phyloP scores from a whole-genome alignment of 805 yeast genomes.

The Tetrapisispora arboricola region DNA sequence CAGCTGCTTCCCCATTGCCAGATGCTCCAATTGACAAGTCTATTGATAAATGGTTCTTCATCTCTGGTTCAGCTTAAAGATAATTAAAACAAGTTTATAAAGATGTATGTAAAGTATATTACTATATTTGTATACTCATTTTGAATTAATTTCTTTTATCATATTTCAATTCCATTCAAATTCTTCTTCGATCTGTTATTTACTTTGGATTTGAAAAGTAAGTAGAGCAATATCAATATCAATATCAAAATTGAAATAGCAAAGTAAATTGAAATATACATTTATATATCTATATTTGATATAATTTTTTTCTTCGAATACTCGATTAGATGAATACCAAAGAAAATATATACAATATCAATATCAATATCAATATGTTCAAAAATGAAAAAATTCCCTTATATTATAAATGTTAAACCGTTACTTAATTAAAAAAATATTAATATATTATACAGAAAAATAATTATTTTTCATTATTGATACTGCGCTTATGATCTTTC shows the following conservation, averaged over 20 bases:
- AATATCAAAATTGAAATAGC: no score
- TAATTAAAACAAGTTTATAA: neutral
- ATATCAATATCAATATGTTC: neutral
- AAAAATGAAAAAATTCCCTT: constrained; percentile 2
- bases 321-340: no score
- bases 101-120: neutral
- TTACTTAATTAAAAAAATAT: constrained; percentile 3
- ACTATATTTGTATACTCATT: neutral
- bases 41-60: constrained; percentile 97
- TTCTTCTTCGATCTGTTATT: no score
- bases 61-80: constrained; percentile 61
- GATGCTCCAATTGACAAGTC: constrained; percentile 96
- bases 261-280: neutral
- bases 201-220: no score
- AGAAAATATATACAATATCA: no score
- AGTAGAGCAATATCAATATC: no score
- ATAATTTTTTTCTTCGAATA: no score
- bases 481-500: constrained; percentile 59
- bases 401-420: constrained; percentile 3
- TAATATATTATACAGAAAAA: constrained; percentile 3
- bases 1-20: constrained; percentile 60
- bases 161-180: neutral
- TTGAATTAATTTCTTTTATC: no score
- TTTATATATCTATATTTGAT: neutral
- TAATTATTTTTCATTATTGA: neutral